These are phyloP conservation scores for Pythium aristosporum DNA, from an alignment of 352 stramenopile species.

Conservation along the genomic window DNA sequence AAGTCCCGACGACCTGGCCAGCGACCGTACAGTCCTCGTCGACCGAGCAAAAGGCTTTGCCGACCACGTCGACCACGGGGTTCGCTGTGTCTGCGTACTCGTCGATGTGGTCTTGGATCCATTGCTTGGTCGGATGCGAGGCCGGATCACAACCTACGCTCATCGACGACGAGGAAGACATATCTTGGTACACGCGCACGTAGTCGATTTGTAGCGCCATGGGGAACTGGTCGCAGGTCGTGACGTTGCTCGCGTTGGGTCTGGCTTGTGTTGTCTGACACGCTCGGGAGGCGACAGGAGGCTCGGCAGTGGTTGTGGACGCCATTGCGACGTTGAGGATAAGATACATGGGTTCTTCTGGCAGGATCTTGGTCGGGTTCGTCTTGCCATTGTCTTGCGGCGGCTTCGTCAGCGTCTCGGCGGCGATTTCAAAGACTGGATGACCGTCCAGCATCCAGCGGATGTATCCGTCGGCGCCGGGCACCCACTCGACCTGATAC, in stretches of 20 bases:
- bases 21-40: conserved; percentile 58
- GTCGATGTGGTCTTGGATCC: conserved; percentile 71
- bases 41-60: conserved; percentile 52
- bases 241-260: conserved; percentile 40
- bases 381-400: conserved; percentile 37
- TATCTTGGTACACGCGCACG: conserved; percentile 69
- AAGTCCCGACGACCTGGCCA: conserved; percentile 1
- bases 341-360: conserved; percentile 66
- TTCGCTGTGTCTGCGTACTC: conserved; percentile 74
- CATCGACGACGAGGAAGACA: conserved; percentile 26
- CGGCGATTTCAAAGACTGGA: conserved; percentile 61
- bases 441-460: conserved; percentile 51
- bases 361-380: conserved; percentile 58
- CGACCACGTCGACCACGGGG: conserved; percentile 42
- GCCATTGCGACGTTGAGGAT: conserved; percentile 64
- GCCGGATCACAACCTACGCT: conserved; percentile 52
- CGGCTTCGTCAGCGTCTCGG: conserved; percentile 40
- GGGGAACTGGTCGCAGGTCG: conserved; percentile 60
- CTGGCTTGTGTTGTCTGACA: conserved; percentile 39
- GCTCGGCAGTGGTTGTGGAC: conserved; percentile 37
- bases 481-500: conserved; percentile 71
- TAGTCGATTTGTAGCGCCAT: conserved; percentile 74
- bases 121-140: conserved; percentile 62
- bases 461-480: conserved; percentile 49
- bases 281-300: conserved; percentile 36